These are phyloP conservation scores for Barnettozyma sp. DNA, from an alignment of 805 yeast species.

Conservation along the genomic window DNA sequence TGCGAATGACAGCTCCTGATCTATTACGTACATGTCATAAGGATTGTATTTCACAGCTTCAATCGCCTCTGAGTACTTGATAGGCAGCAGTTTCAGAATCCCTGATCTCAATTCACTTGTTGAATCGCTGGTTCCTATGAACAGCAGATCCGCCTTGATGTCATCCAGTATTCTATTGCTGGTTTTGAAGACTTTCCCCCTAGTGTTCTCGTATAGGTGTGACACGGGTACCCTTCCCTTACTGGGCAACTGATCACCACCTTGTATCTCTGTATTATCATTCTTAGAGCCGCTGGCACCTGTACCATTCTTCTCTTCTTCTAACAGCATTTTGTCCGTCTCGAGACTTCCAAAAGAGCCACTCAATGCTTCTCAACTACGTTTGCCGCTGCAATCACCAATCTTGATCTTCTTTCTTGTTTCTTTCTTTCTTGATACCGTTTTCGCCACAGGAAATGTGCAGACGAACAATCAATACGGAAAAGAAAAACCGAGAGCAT, in stretches of 20 bases:
- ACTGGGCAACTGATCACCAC: neutral
- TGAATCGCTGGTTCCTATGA: constrained; percentile 17
- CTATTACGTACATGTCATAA: constrained; percentile 23
- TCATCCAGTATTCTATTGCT: constrained; percentile 64
- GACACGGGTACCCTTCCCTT: neutral
- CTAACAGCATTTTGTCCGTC: neutral
- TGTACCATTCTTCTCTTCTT: neutral
- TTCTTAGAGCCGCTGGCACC: no score
- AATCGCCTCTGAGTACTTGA: constrained; percentile 27
- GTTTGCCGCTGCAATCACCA: no score
- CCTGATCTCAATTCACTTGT: constrained; percentile 18
- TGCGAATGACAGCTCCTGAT: constrained; percentile 24
- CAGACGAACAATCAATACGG: no score
- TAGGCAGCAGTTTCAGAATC: constrained; percentile 25
- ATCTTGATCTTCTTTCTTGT: no score
- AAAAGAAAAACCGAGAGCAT: no score
- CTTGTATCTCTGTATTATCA: neutral
- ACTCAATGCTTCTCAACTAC: no score
- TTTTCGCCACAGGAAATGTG: no score
- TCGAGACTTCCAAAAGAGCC: no score
- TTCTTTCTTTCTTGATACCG: no score
- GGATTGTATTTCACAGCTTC: constrained; percentile 16
- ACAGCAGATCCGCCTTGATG: constrained; percentile 38
- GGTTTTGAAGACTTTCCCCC: constrained; percentile 42
- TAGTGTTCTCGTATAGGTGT: neutral